A percentile compares a stretch with the other conserved stretches of the same genome.
Conservation (phyloP, 106 monocot species). For the Ottelia alismoides region DNA sequence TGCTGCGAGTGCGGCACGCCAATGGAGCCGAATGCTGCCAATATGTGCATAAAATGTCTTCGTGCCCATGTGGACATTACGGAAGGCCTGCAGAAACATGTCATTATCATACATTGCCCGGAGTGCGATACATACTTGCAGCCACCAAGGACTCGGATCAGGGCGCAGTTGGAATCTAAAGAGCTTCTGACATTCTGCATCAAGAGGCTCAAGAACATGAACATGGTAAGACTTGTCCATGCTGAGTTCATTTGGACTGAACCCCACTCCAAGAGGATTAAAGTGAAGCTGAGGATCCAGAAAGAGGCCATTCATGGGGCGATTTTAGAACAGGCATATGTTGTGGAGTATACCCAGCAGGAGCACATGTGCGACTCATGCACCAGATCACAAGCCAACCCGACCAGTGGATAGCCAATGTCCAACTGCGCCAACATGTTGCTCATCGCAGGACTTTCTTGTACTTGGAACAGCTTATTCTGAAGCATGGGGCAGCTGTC, state of each 20-base stretch:
- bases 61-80: too few species aligned
- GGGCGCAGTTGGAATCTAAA: background rate
- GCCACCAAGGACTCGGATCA: background rate
- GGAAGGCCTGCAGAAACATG: background rate
- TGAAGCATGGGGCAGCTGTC: conserved; percentile 43
- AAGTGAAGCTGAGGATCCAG: conserved; percentile 39
- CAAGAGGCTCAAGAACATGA: background rate
- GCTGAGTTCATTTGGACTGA: conserved; percentile 19
- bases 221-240: background rate
- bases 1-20: too few species aligned
- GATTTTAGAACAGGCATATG: conserved; percentile 42
- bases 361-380: conserved; percentile 61
- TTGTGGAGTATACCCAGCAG: too few species aligned
- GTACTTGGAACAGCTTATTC: too few species aligned
- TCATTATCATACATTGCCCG: background rate
- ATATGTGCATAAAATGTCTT: too few species aligned
- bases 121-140: too few species aligned
- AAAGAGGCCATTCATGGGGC: conserved; percentile 33
- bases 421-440: conserved; percentile 72
- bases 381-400: conserved; percentile 36
- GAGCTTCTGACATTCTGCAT: conserved; percentile 2
- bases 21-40: too few species aligned
- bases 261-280: too few species aligned
- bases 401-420: conserved; percentile 74
- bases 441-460: conserved; percentile 60